These are phyloP conservation scores for Curvularia lunata DNA, from an alignment of 2,329 filamentous ascomycete genomes.

Conservation along the genomic window DNA sequence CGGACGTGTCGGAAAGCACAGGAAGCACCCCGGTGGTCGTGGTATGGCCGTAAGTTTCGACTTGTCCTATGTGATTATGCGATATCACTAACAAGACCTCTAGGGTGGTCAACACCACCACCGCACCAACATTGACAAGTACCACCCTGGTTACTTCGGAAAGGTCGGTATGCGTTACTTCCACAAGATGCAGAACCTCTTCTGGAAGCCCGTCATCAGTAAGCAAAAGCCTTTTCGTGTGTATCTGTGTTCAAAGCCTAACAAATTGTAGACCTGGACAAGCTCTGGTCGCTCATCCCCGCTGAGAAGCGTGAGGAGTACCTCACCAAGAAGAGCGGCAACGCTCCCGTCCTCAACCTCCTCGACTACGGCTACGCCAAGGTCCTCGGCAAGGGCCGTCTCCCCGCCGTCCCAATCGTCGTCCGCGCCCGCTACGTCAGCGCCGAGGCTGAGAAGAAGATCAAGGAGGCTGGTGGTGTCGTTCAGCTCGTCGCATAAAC, in stretches of 20 bases:
- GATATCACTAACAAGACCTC: not conserved
- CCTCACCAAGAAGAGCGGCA: slow-evolving; percentile 83
- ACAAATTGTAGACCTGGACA: slow-evolving; percentile 73
- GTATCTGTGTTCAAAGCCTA: not conserved
- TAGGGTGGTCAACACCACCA: slow-evolving; percentile 96
- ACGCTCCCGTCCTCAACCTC: slow-evolving; percentile 96
- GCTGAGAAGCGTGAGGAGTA: slow-evolving; percentile 92
- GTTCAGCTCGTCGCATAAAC: slow-evolving; percentile 90
- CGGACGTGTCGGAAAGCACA: slow-evolving; percentile 98
- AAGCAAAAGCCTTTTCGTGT: not conserved
- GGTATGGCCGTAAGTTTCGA: slow-evolving; percentile 60
- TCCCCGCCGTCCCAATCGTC: slow-evolving; percentile 91
- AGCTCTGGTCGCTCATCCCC: slow-evolving; percentile 97
- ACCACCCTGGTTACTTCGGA: slow-evolving; percentile 99
- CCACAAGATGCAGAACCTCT: slow-evolving; percentile 74
- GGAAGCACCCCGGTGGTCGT: slow-evolving; percentile 79
- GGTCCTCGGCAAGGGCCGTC: slow-evolving; percentile 96
- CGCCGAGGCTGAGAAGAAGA: slow-evolving; percentile 97
- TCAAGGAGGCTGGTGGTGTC: slow-evolving; percentile 95
- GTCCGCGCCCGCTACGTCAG: slow-evolving; percentile 95
- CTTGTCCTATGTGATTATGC: not conserved
- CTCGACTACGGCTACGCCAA: slow-evolving; percentile 97
- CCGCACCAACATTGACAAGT: slow-evolving; percentile 90
- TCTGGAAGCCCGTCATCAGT: slow-evolving; percentile 13
- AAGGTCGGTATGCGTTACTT: slow-evolving; percentile 67